Conservation (phyloP, 164 flowering plant species). For the Echeveria elegans region DNA sequence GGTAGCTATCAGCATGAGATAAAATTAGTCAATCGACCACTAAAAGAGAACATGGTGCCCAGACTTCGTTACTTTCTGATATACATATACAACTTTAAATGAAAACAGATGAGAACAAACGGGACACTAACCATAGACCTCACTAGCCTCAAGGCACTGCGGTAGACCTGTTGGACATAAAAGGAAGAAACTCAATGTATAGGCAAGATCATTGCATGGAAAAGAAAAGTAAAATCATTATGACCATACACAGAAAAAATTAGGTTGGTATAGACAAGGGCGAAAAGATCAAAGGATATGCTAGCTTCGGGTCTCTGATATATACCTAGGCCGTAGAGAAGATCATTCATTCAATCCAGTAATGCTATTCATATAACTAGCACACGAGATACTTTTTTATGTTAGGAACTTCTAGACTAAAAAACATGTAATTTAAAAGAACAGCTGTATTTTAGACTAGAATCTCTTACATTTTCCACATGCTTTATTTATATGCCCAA, state of each 20-base stretch:
- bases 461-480: not conserved
- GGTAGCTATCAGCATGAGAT: slow-evolving; percentile 24
- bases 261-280: not conserved
- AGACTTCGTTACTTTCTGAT: no score
- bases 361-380: not conserved
- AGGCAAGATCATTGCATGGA: not conserved
- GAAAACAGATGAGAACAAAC: slow-evolving; percentile 1
- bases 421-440: not conserved
- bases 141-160: slow-evolving; percentile 91
- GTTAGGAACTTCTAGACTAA: not conserved
- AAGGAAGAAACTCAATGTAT: not conserved
- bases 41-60: not conserved
- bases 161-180: slow-evolving; percentile 63
- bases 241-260: not conserved
- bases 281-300: not conserved
- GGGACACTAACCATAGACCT: slow-evolving; percentile 76
- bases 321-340: not conserved
- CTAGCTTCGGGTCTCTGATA: not conserved
- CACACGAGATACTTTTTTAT: not conserved
- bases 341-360: not conserved
- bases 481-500: not conserved
- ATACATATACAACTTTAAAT: no score
- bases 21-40: not conserved
- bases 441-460: not conserved
- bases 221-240: not conserved